phyloP scores from a whole-genome alignment of 2,329 filamentous ascomycete genomes.

The Trichoderma sp. region DNA sequence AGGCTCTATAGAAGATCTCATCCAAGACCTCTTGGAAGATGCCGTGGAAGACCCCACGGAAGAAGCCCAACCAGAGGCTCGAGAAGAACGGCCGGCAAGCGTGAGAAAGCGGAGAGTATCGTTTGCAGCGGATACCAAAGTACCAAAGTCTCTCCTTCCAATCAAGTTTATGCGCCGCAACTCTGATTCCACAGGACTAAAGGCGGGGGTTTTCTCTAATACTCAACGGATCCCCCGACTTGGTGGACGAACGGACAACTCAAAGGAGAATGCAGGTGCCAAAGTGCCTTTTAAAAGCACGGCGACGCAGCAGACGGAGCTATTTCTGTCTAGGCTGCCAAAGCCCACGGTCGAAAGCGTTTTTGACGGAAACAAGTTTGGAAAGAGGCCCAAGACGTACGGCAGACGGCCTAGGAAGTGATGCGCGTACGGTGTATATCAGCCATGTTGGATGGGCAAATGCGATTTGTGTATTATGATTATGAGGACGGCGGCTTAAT shows the following conservation, averaged over 20 bases:
- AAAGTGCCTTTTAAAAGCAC: not conserved
- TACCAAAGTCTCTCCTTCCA: not conserved
- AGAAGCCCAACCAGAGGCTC: not conserved
- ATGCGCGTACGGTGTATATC: not conserved
- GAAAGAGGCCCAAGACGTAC: conserved; percentile 6
- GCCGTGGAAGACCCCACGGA: no score
- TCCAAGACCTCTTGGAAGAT: no score
- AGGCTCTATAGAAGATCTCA: not conserved
- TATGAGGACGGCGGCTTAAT: not conserved
- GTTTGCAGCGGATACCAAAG: not conserved
- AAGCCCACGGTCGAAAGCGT: not conserved
- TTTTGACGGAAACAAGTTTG: not conserved
- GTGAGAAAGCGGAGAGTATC: not conserved
- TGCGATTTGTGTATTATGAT: not conserved
- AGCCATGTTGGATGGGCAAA: not conserved
- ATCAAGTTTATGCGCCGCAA: not conserved
- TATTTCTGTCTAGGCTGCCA: not conserved
- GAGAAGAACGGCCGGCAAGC: not conserved
- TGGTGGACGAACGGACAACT: not conserved
- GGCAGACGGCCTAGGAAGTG: conserved; percentile 1
- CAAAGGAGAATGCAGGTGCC: not conserved
- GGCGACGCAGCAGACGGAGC: not conserved
- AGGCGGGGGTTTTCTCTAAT: not conserved
- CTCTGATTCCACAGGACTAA: not conserved
- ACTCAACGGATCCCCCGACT: not conserved